Evolutionary conservation across 331 rosid genomes (phyloP), one percentile per base, ranked within the genome.

Genomic region (Acacia concinna): DNA sequence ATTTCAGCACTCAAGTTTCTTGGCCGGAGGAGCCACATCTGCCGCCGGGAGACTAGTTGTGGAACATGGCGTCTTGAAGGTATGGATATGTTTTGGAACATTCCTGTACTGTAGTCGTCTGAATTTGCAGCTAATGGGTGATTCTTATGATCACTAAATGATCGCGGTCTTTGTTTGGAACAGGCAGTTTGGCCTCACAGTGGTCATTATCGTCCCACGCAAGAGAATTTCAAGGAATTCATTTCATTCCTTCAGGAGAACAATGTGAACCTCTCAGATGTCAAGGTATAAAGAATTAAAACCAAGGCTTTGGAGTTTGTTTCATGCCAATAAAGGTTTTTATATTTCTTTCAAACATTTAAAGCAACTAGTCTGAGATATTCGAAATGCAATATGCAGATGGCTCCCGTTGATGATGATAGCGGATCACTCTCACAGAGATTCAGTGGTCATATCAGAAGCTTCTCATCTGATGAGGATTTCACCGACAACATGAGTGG

Each of bases 111-210:
- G 27, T 44, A 3, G 63, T 25, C 79, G 1, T 40, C 1, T 63
- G 41, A 38, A 6, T 38, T 8, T 14, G 56, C 71, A 34, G 54
- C 59, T 8, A 32, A 34, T 37, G 62, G 63, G 81, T n/a, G 23
- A 38, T 46, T 74, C 41, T 44, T 15, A 63, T 60, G 68, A 32
- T 65, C 31, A 71, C 23, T 60, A 77, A 62, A 66, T 71, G 70
- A 68, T 80, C 81, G 74, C 68, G 25, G 80, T 84, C 74, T 73
- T 65, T 60, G 69, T 72, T 80, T 66, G 86, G 67, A 64, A 74
- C 94, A 96, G 99, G 94, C 93, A 44, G 97, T 96, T 79, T 96
- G 98, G 99, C 97, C 99, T 87, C 99, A 96, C 85, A 96, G 99
- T 37, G 99, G 99, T 21, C 99, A 96, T 74, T 96, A 96, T 72